Evolutionary conservation across 306 rosid genomes (phyloP), one percentile per base, ranked within the genome.

Genomic region (Boehmeria nivea): DNA sequence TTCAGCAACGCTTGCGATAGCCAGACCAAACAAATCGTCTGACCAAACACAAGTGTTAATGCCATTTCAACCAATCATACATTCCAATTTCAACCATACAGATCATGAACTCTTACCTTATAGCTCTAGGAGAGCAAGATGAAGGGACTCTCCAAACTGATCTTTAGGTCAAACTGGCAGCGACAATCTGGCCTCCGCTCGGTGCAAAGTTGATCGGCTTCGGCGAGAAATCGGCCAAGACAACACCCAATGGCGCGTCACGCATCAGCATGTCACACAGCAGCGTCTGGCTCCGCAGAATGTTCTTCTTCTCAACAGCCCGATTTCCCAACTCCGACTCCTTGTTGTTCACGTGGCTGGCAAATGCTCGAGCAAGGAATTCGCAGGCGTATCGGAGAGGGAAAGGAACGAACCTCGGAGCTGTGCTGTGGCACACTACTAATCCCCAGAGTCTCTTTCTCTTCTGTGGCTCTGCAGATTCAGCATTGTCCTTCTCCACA

Each of bases 351-450:
- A 91, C 96, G 74, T 91, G 96, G 69, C 87, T 82, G 61, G 91
- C 91, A 82, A 91, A 91, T 34, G 84, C 98, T 78, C 87, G 98
- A 54, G 94, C 80, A 59, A 91, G 83, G 48, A 91, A 91, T 60
- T 91, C 98, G 67, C 98, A 91, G 51, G 98, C 98, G 81, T 87
- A 91, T 73, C 98, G 78, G 47, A 91, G 96, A 70, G 98, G 98
- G 76, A 91, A 91, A 17, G 98, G 94, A 66, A 91, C 87, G 67
- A 87, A 84, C 70, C 95, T 83, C 3, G 98, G 94, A 73, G 79
- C 71, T 63, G 91, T 76, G 79, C 82, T 87, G 56, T 91, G 98
- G 72, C 98, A 91, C 64, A 91, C 98, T 18, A 87, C 98, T 48
- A 91, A 72, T 54, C 98, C 98, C 98, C 98, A 91, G 12, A 87